Evolutionary conservation across 148 eudicot genomes (phyloP).

Genomic region (Amaranthus cruentus): DNA sequence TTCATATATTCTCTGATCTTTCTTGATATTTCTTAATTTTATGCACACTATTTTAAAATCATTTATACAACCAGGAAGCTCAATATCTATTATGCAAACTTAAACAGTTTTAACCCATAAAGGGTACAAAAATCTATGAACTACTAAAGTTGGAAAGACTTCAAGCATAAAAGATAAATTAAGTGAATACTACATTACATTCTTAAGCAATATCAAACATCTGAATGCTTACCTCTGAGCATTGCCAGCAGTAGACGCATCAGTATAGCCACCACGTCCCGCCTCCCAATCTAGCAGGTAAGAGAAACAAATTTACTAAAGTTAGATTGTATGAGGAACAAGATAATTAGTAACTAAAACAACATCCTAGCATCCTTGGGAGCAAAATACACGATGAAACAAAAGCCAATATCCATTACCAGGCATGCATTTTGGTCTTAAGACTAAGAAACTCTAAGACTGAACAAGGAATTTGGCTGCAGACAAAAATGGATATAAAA

Average conservation of each 20-base stretch:
- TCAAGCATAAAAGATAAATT: neutral
- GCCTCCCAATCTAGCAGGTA: conserved; percentile 68
- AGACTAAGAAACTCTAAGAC: neutral
- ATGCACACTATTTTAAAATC: no score
- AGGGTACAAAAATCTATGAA: neutral
- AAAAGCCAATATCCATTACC: neutral
- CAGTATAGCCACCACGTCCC: conserved; percentile 69
- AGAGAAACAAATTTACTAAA: neutral
- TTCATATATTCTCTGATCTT: no score
- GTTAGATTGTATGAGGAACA: neutral
- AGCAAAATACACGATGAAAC: neutral
- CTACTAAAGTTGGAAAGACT: neutral
- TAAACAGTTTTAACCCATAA: neutral
- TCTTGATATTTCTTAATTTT: no score
- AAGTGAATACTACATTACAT: neutral
- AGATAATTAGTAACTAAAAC: neutral
- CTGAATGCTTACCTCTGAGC: conserved; percentile 53
- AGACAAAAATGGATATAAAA: neutral
- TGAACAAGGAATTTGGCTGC: conserved; percentile 1
- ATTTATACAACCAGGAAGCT: neutral
- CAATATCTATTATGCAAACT: neutral
- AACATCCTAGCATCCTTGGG: neutral
- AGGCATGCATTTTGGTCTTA: neutral
- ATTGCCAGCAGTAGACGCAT: conserved; percentile 47
- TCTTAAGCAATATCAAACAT: neutral